Evolutionary conservation across 257 asterid species (phyloP).

Genomic region (Anisodus tanguticus): DNA sequence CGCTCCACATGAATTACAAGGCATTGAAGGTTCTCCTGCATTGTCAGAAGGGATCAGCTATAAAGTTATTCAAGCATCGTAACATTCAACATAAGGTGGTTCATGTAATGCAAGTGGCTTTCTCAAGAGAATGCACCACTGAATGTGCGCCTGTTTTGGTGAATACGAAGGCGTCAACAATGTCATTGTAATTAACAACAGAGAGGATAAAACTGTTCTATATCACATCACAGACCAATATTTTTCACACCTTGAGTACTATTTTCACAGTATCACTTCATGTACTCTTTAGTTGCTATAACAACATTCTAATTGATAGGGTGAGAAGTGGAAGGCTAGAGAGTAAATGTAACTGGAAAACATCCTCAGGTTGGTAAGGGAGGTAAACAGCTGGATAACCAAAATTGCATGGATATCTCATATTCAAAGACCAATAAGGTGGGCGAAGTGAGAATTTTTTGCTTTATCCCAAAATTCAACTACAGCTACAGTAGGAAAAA

Average conservation of each 20-base stretch:
- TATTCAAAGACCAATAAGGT: background rate
- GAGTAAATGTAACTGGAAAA: slow-evolving; percentile 1
- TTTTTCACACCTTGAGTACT: background rate
- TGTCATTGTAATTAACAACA: background rate
- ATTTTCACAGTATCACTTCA: background rate
- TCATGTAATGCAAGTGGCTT: background rate
- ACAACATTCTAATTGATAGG: background rate
- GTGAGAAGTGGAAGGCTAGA: background rate
- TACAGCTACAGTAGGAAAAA: background rate
- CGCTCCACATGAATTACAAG: slow-evolving; percentile 81
- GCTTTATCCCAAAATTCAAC: slow-evolving; percentile 11
- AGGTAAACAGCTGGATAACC: slow-evolving; percentile 4
- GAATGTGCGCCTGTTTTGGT: background rate
- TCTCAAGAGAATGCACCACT: slow-evolving; percentile 6
- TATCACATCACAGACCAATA: slow-evolving; percentile 14
- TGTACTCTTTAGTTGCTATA: slow-evolving; percentile 14
- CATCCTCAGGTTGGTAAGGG: slow-evolving; percentile 7
- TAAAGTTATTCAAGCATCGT: background rate
- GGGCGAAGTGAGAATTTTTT: background rate
- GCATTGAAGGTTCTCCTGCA: slow-evolving; percentile 74
- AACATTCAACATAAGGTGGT: slow-evolving; percentile 5
- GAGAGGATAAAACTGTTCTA: background rate
- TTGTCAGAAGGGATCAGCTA: slow-evolving; percentile 30
- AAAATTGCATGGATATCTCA: background rate
- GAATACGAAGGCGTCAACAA: background rate